Percentiles rank a stretch among this genome's conserved stretches.
Conservation (phyloP, 495 filamentous ascomycete genomes). For the Neurospora hispaniola region DNA sequence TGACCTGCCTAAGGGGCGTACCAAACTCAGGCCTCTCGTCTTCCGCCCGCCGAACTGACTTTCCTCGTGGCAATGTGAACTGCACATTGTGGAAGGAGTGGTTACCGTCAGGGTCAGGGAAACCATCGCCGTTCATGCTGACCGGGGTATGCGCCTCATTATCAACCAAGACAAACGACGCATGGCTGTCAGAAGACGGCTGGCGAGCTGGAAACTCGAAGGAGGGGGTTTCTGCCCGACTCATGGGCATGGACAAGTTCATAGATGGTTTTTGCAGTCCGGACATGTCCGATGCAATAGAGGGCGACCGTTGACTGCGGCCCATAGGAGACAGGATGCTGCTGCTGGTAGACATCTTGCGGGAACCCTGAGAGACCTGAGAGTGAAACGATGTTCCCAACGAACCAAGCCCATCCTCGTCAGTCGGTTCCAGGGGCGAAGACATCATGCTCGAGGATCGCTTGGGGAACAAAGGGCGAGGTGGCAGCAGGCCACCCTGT, state of each 20-base stretch:
- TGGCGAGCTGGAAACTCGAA: constrained; percentile 48
- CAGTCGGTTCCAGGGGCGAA: constrained; percentile 26
- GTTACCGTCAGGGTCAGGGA: constrained; percentile 27
- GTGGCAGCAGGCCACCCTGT: constrained; percentile 26
- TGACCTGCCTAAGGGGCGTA: constrained; percentile 41
- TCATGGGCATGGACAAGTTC: constrained; percentile 89
- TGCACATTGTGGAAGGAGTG: background rate
- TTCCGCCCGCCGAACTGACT: background rate
- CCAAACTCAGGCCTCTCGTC: background rate
- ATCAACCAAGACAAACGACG: constrained; percentile 48
- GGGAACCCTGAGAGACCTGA: constrained; percentile 17
- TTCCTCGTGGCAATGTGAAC: background rate
- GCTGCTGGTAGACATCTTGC: constrained; percentile 58
- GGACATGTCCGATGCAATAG: constrained; percentile 65
- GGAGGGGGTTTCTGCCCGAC: constrained; percentile 60
- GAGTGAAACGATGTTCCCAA: constrained; percentile 30
- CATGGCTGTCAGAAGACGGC: constrained; percentile 50
- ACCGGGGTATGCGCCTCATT: constrained; percentile 52
- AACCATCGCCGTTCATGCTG: constrained; percentile 52
- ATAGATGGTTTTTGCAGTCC: constrained; percentile 61
- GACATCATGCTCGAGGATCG: constrained; percentile 40
- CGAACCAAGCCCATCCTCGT: constrained; percentile 26
- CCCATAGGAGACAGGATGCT: constrained; percentile 48
- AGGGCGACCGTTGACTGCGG: constrained; percentile 61
- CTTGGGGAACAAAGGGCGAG: constrained; percentile 34